Conservation (phyloP, 805 yeast species). For the Metschnikowia dekortorum region DNA sequence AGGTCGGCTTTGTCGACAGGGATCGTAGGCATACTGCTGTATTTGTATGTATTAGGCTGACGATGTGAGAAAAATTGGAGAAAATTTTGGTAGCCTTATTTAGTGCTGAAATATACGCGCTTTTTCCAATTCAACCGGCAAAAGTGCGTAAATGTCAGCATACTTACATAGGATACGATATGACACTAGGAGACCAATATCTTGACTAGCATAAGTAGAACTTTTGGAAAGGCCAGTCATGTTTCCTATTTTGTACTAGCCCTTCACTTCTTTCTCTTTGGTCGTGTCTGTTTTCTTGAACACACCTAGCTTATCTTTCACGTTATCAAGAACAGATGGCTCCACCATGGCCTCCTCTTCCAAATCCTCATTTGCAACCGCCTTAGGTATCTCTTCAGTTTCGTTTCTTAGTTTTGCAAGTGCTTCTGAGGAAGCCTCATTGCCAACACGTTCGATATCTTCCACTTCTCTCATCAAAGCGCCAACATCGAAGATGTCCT, state of each 20-base stretch:
- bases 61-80: conserved; percentile 8
- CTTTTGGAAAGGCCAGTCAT: too few relatives aligned
- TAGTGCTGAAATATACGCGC: conserved; percentile 16
- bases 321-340: conserved; percentile 5
- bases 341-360: conserved; percentile 10
- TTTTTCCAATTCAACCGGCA: neutral
- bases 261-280: neutral
- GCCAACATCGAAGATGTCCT: conserved; percentile 41
- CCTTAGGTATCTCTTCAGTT: conserved; percentile 2
- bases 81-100: conserved; percentile 11
- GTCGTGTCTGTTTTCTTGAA: neutral
- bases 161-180: neutral
- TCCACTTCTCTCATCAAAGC: conserved; percentile 42
- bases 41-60: conserved; percentile 1
- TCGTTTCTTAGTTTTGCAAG: conserved; percentile 8
- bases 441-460: conserved; percentile 39
- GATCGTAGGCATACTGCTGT: conserved; percentile 81
- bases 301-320: conserved; percentile 4
- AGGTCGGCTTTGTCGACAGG: conserved; percentile 93
- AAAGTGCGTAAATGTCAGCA: conserved; percentile 4
- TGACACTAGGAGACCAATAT: neutral
- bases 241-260: neutral
- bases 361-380: conserved; percentile 10
- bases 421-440: conserved; percentile 9
- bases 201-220: neutral